Base-by-base conservation (phyloP, 495 filamentous ascomycete genomes). In the Cenococcum geophilum region DNA sequence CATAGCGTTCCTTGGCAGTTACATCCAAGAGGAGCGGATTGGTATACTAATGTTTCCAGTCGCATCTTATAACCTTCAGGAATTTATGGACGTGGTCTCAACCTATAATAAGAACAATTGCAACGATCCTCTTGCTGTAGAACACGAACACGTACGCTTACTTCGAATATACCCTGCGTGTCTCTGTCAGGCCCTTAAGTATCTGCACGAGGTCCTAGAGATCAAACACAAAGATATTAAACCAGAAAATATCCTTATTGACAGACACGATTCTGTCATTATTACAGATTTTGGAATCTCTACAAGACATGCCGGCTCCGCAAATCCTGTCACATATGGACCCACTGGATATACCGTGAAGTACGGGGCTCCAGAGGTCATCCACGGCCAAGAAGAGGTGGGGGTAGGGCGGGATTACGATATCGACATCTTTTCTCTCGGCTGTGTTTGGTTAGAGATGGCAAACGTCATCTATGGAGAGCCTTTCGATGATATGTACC, bases 201-300 rank as follows among this genome's bases (percentile, higher is more conserved):
- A 34, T 54, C 23, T 54, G 5, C 12, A 53, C 10, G 37, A 32
- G 25, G 52, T 60, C 12, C 43, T 48, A 67, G 72, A 59, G 22
- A 64, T 74, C 21, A 55, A 68, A 6, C 72, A 74, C 60, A 72
- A 70, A 32, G 72, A 74, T 32, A 65, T 74, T 22, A 74, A 74
- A 47, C 70, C 72, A 4, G 58, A 69, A 48, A 75, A 75, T 49
- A 60, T 74, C 6, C 60, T 75, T n/a, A 34, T 75, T 21, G 73
- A 72, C 59, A 36, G 53, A n/a, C 54, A 70, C 47, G 47, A 35
- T 3, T 11, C 12, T 4, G 69, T 67, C 10, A 74, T 68, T 50
- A 48, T 74, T 18, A 50, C 66, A 14, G 72, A 75, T 57, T 75
- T 75, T 61, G 72, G 72, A 16, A 73, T 60, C 55, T 68, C 57